Base-by-base conservation (phyloP, 257 asterid genomes). In the Ballota nigra region DNA sequence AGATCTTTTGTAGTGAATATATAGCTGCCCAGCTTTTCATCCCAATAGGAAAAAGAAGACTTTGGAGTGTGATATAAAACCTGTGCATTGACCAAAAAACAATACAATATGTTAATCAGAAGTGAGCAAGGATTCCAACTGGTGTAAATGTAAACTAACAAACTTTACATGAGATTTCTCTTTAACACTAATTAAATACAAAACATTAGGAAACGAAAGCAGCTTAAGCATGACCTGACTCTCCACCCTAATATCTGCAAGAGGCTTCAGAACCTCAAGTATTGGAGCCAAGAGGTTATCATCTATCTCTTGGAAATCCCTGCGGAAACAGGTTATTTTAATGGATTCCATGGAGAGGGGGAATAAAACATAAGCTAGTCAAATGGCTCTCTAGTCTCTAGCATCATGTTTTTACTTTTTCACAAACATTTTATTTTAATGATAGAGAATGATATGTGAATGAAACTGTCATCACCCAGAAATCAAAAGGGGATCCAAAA, bases 1-100 rank as follows among this genome's bases (percentile, higher is more conserved):
- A 95, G 97, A 89, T 95, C 99, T 56, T 81, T 86, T 53, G 83
- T 78, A 68, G 90, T 87, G 85, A 89, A 95, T 66, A 87, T 71
- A 72, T 91, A 81, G 88, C 95, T 79, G 55, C 78, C 82, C 78
- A 66, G 78, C 72, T 75, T 78, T 73, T 83, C 92, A 84, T 95
- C 89, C 96, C 96, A 88, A 76, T 83, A 79, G 52, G 97, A 86
- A 80, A 79, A 84, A 36, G 96, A 88, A 80, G 97, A 85, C 85
- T 91, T 95, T 18, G 97, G 99, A 81, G 98, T 87, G 84, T 95
- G 97, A 74, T 95, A 92, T 69, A 95, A 81, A 71, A 95, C 93
- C 99, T 92, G 91, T 76, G 74, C 62, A 56, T 68, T 7, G 45
- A 64, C 52, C 67, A 74, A 58, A n/a, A 40, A 73, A 53, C 31